Evolutionary conservation across 495 filamentous ascomycete species (phyloP), one percentile per base, ranked within the genome.

Genomic region (Xylaria telfairii): DNA sequence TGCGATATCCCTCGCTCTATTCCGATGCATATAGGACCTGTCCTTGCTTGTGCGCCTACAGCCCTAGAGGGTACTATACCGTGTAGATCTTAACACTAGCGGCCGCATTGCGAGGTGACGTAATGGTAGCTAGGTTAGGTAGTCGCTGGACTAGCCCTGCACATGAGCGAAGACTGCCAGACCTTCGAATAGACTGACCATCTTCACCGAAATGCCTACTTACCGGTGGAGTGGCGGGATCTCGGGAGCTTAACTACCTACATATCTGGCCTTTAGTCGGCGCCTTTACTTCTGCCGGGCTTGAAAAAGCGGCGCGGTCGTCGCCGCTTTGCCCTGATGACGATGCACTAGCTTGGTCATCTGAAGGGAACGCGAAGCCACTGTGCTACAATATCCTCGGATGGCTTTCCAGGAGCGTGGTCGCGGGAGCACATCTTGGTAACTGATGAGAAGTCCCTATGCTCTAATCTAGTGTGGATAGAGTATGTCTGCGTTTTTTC

Each of bases 201-300:
- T 21, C 54, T 68, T 30, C 67, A 69, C 67, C 67, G 57, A 69
- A 56, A 37, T 41, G 8, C 24, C 13, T 13, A 39, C 67, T 41
- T 47, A 12, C 12, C 41, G 8, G 51, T 59, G 59, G 51, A 41
- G 49, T 47, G 62, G 62, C 17, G 56, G 21, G 61, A 71, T 71
- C 68, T 71, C 68, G 68, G 68, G 34, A 71, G 68, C 68, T 71
- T 71, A 64, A 57, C 4, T 37, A 37, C 8, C 24, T 47, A 26
- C 44, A 64, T 51, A 44, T 65, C 41, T 42, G 13, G n/a, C 26
- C 28, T 49, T 39, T 68, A 42, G 66, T 68, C 51, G 66, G 54
- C 32, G n/a, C 39, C 41, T 60, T 37, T 60, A 41, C 39, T 37
- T 21, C 44, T n/a, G 44, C 56, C 34, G 54, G 42, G 56, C 28